Conservation (phyloP, 441 rosid genomes). For the Pelargonium australe region DNA sequence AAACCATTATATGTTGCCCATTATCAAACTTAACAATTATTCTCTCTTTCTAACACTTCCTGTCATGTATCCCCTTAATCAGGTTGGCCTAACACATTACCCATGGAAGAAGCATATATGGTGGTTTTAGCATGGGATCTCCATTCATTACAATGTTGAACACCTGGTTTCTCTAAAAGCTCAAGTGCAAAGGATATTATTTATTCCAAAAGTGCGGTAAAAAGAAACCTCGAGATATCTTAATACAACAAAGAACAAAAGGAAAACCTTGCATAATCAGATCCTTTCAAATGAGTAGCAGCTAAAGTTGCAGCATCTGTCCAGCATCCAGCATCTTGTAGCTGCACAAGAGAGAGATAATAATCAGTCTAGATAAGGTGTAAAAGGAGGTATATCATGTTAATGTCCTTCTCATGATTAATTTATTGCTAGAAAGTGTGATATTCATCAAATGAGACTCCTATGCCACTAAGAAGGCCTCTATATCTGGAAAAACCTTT, state of each 20-base stretch:
- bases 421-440: not conserved
- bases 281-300: slow-evolving; percentile 86
- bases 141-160: not conserved
- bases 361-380: slow-evolving; percentile 6
- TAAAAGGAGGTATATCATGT: not conserved
- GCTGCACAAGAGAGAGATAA: slow-evolving; percentile 38
- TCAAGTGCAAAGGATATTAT: not conserved
- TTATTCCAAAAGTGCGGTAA: not conserved
- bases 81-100: no score
- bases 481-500: not conserved
- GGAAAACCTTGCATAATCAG: slow-evolving; percentile 88
- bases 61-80: no score
- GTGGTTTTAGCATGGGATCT: not conserved
- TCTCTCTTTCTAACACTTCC: no score
- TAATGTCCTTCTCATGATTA: not conserved
- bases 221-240: not conserved
- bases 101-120: no score
- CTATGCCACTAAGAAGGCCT: not conserved
- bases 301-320: slow-evolving; percentile 98
- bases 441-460: not conserved
- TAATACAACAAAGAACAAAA: slow-evolving; percentile 9
- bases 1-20: no score
- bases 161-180: not conserved
- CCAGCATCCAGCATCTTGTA: slow-evolving; percentile 99
- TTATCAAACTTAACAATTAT: no score